phyloP scores from a whole-genome alignment of 768 basidiomycete species.

The Floccularia luteovirens region DNA sequence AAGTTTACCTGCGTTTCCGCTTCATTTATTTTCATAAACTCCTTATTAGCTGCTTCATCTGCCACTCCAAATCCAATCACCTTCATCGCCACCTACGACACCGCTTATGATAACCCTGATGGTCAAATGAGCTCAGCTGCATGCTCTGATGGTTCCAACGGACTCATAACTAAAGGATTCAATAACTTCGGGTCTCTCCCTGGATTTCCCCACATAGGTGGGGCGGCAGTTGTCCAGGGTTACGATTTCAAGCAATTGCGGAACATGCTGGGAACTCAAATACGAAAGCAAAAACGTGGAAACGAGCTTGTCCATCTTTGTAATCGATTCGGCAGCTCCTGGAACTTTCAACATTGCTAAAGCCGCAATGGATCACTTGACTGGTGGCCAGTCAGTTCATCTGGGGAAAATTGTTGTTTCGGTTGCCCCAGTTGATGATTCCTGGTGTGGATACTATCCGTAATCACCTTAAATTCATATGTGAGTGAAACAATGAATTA shows the following conservation, averaged over 20 bases:
- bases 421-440: neutral
- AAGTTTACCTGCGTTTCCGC: too few species aligned
- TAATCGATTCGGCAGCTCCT: neutral
- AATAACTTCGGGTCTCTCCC: slow-evolving; percentile 29
- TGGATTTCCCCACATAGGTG: slow-evolving; percentile 34
- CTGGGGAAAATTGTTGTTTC: neutral
- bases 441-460: neutral
- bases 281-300: neutral
- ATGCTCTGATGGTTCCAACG: slow-evolving; percentile 22
- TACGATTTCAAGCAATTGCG: slow-evolving; percentile 32
- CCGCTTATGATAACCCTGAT: neutral
- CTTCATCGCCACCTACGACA: slow-evolving; percentile 6
- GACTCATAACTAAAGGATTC: slow-evolving; percentile 24
- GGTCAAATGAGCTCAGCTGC: neutral
- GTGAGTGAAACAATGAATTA: too few species aligned
- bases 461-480: too few species aligned
- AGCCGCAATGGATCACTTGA: neutral
- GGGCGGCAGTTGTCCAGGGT: slow-evolving; percentile 22
- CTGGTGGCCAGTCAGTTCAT: neutral
- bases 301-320: neutral
- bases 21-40: too few species aligned
- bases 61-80: too few species aligned
- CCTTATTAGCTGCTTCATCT: too few species aligned
- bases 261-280: slow-evolving; percentile 27
- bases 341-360: neutral